Evolutionary conservation across 2,329 filamentous ascomycete genomes (phyloP), one percentile per base, ranked within the genome.

Genomic region (Teratosphaeria nubilosa): DNA sequence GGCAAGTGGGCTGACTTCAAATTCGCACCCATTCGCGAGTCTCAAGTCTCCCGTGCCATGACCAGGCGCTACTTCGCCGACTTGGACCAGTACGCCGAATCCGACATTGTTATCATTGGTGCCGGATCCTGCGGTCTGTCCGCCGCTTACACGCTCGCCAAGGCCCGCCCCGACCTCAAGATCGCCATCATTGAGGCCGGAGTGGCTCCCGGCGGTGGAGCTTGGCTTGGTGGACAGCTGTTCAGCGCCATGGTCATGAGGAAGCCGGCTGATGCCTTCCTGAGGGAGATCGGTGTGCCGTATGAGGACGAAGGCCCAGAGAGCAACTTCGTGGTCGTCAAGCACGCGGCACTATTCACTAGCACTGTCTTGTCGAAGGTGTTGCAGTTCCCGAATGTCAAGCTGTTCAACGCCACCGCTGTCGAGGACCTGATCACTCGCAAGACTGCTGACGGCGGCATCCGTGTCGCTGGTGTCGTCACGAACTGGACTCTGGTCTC

Each of bases 221-320:
- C 90, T 61, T 96, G 91, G 91, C 84, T 96, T 52, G 91, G 91
- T 59, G 91, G 91, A 20, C 91, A 96, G 78, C 87, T 96, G 59
- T 96, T 96, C 83, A 89, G 85, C 61, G 91, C 91, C 70, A 96
- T 96, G 91, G 82, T 96, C 54, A 91, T 96, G 86, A 87, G 91
- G 68, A 95, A 94, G 80, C 90, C 91, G 13, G 91, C 91, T 56
- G 88, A 96, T 70, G 82, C 82, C 58, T 96, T 96, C 78, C 78
- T 96, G 59, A 79, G 81, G 50, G 90, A 95, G 68, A 75, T 95
- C 16, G 90, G 88, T 59, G 86, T 96, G 6, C 85, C 88, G 0
- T 96, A 86, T 70, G 91, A 96, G 68, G 90, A 95, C 62, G 91
- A 95, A 69, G 88, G 88, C 56, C 60, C 64, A 13, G 60, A 69